Evolutionary conservation across 331 rosid genomes (phyloP), one percentile per base, ranked within the genome.

Genomic region (Stylosanthes scabra): DNA sequence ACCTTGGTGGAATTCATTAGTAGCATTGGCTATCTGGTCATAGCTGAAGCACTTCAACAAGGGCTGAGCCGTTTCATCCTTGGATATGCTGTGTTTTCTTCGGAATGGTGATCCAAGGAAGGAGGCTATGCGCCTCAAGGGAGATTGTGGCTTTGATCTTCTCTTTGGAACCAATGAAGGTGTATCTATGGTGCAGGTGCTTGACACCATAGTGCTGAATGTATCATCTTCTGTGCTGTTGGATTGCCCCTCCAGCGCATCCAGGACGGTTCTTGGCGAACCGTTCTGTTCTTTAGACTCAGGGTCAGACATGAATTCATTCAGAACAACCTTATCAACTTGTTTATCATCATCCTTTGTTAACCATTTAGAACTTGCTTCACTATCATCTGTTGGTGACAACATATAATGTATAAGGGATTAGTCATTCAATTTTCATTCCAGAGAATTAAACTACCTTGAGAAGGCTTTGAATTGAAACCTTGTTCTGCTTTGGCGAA

Each of bases 161-260:
- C 34, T 72, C 50, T 74, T 79, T 20, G 83, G 57, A 42, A 69
- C 75, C 8, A 39, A 58, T 29, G 90, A 85, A 7, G 87, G 79
- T 14, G 80, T 83, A n/a, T 80, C 91, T 15, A 83, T 81, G 70
- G 78, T 25, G 77, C 85, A 80, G 70, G 78, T 25, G 76, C 85
- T 84, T 10, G 92, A 89, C 54, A 86, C 90, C 31, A 69, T 88
- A 37, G 82, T 82, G 82, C 96, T 94, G 16, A 75, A 59, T 6
- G 86, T 86, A 47, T 89, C 96, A 72, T 91, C 91, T 70, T 87
- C 98, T 40, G 94, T 86, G 87, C 90, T 83, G 59, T 84, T 84
- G 5, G 93, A 93, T 63, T 84, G 96, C 20, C 81, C 76, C 70
- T 87, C 93, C 2, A 77, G 14, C 68, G 74, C 83, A 64, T 81